phyloP scores from a whole-genome alignment of 2,329 filamentous ascomycete genomes.

The Rhytidhysteron rufulum region DNA sequence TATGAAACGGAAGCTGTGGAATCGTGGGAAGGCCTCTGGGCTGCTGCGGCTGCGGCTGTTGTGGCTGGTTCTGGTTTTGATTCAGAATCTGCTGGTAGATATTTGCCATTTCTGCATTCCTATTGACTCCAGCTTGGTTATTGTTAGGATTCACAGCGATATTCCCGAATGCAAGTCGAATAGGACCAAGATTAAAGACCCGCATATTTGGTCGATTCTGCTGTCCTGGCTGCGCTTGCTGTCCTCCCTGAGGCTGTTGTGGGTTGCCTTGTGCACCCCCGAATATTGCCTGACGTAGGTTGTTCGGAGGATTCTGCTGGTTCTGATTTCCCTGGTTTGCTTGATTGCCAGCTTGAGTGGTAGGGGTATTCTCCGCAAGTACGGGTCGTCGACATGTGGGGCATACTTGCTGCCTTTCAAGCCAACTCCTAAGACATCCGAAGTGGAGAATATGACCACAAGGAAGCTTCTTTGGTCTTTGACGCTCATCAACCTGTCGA shows the following conservation, averaged over 20 bases:
- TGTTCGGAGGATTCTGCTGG: conserved; percentile 15
- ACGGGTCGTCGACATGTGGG: conserved; percentile 89
- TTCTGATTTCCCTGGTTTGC: conserved; percentile 16
- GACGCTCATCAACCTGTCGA: conserved; percentile 67
- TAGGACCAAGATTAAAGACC: conserved; percentile 34
- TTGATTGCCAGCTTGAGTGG: conserved; percentile 23
- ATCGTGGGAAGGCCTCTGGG: not conserved
- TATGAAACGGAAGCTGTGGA: conserved; percentile 8
- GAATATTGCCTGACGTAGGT: conserved; percentile 11
- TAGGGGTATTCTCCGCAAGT: conserved; percentile 40
- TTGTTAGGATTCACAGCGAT: conserved; percentile 14
- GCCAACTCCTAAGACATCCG: conserved; percentile 91
- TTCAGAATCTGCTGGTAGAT: conserved; percentile 19
- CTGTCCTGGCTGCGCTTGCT: conserved; percentile 16
- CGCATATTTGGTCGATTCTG: conserved; percentile 28
- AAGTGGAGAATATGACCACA: conserved; percentile 95
- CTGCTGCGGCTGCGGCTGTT: too few relatives aligned
- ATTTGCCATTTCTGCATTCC: conserved; percentile 15
- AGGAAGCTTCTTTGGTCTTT: conserved; percentile 89
- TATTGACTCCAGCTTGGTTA: not conserved
- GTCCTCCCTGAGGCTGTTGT: conserved; percentile 5
- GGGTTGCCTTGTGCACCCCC: conserved; percentile 1
- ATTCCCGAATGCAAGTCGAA: conserved; percentile 32
- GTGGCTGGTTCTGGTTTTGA: conserved; percentile 13
- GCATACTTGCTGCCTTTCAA: conserved; percentile 95